Conservation (phyloP, 2,329 filamentous ascomycete species). For the Phoma sp. region DNA sequence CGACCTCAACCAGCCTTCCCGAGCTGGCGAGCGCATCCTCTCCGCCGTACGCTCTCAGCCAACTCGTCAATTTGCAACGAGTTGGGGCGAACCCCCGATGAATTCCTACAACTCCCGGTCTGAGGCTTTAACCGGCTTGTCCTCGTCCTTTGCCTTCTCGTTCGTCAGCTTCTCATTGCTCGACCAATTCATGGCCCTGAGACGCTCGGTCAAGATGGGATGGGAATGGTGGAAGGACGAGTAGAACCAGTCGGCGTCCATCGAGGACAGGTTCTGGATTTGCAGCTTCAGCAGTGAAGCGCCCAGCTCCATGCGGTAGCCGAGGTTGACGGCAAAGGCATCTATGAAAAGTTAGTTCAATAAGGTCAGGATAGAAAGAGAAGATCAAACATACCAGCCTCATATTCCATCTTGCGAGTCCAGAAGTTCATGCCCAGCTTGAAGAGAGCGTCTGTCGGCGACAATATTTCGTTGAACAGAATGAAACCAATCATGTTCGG, state of each 20-base stretch:
- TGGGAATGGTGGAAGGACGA: conserved; percentile 99
- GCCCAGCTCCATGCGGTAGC: conserved; percentile 83
- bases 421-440: conserved; percentile 96
- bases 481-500: conserved; percentile 98
- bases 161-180: conserved; percentile 59
- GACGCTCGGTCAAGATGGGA: conserved; percentile 90
- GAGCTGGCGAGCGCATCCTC: no score
- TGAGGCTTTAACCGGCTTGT: conserved; percentile 70
- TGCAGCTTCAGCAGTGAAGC: conserved; percentile 94
- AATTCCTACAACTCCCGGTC: conserved; percentile 74
- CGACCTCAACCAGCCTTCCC: neutral
- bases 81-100: neutral
- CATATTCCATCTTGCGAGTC: conserved; percentile 92
- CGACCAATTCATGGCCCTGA: conserved; percentile 91
- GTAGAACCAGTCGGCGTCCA: conserved; percentile 99
- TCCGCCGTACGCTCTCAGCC: neutral
- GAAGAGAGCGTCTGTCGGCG: conserved; percentile 91
- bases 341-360: conserved; percentile 54
- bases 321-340: conserved; percentile 82
- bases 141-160: conserved; percentile 20
- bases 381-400: conserved; percentile 67
- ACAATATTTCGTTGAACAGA: conserved; percentile 94
- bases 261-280: conserved; percentile 95
- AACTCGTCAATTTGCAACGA: neutral
- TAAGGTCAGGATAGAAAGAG: conserved; percentile 22